Percentiles rank a stretch among this genome's conserved stretches.
Evolutionary conservation across 2,329 filamentous ascomycete species (phyloP).

Genomic region (Rutstroemia sp.): DNA sequence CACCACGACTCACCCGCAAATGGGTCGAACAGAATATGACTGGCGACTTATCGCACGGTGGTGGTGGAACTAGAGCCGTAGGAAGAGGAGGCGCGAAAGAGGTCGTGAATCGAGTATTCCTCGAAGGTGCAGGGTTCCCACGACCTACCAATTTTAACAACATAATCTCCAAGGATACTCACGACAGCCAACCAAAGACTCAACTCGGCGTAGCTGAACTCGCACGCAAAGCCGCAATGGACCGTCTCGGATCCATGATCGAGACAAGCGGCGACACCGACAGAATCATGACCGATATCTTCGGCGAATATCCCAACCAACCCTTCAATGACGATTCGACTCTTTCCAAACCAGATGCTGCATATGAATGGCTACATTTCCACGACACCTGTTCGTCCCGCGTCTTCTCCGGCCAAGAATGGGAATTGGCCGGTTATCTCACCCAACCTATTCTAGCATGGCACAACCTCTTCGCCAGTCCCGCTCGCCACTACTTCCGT

Average conservation of each 20-base stretch:
- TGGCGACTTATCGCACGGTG: slow-evolving; percentile 60
- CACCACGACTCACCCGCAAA: slow-evolving; percentile 54
- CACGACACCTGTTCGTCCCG: slow-evolving; percentile 76
- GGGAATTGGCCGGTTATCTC: slow-evolving; percentile 85
- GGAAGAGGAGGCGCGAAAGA: slow-evolving; percentile 67
- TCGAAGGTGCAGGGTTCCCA: slow-evolving; percentile 67
- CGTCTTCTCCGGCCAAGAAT: slow-evolving; percentile 79
- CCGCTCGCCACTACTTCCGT: slow-evolving; percentile 37
- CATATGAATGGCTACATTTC: slow-evolving; percentile 92
- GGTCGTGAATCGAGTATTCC: slow-evolving; percentile 70
- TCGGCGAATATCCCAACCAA: slow-evolving; percentile 76
- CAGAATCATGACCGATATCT: slow-evolving; percentile 75
- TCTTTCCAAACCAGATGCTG: slow-evolving; percentile 73
- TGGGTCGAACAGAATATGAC: slow-evolving; percentile 72
- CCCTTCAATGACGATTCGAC: slow-evolving; percentile 90
- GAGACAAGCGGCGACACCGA: slow-evolving; percentile 74
- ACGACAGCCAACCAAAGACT: slow-evolving; percentile 37
- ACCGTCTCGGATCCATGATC: slow-evolving; percentile 66
- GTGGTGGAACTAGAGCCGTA: slow-evolving; percentile 62
- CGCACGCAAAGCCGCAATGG: slow-evolving; percentile 64
- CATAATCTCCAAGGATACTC: slow-evolving; percentile 21
- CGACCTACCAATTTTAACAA: slow-evolving; percentile 27
- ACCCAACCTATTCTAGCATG: slow-evolving; percentile 83
- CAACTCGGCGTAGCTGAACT: slow-evolving; percentile 66
- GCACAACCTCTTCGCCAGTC: slow-evolving; percentile 81